Percentiles rank a stretch among this genome's conserved stretches.
phyloP scores from a whole-genome alignment of 495 filamentous ascomycete genomes.

The Delitschia confertaspora region DNA sequence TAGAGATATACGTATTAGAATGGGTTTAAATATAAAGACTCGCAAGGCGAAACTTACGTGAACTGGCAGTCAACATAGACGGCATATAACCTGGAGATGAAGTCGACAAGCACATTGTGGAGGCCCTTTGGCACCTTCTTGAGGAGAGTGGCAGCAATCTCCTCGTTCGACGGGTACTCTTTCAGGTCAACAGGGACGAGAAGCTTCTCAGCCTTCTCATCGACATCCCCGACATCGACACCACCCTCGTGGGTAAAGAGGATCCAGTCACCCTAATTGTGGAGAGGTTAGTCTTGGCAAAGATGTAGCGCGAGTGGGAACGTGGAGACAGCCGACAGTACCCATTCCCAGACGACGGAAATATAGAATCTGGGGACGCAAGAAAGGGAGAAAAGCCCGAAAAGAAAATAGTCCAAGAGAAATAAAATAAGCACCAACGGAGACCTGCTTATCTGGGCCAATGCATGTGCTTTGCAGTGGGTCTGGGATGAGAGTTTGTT shows the following conservation, averaged over 20 bases:
- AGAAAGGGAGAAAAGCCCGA: neutral
- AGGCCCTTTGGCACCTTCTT: constrained; percentile 90
- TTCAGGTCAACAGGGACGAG: constrained; percentile 91
- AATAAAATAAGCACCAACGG: constrained; percentile 8
- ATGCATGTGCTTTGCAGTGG: constrained; percentile 23
- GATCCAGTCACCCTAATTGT: constrained; percentile 93
- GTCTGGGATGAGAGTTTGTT: constrained; percentile 34
- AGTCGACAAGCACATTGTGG: constrained; percentile 97
- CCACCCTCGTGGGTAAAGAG: constrained; percentile 99
- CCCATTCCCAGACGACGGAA: constrained; percentile 24
- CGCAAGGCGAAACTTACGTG: constrained; percentile 49
- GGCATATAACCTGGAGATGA: constrained; percentile 87
- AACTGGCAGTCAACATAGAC: constrained; percentile 99
- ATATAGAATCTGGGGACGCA: constrained; percentile 2
- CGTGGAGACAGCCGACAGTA: constrained; percentile 1
- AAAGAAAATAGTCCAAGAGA: neutral
- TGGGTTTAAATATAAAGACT: neutral
- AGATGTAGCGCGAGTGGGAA: constrained; percentile 13
- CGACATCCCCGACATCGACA: constrained; percentile 98
- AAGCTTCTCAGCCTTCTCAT: constrained; percentile 96
- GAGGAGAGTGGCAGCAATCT: constrained; percentile 74
- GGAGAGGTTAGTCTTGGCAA: constrained; percentile 19
- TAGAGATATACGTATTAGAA: constrained; percentile 6
- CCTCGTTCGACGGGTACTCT: constrained; percentile 91
- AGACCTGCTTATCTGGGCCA: neutral